Base-by-base conservation (phyloP, 768 basidiomycete species). In the Hortiboletus campestris region DNA sequence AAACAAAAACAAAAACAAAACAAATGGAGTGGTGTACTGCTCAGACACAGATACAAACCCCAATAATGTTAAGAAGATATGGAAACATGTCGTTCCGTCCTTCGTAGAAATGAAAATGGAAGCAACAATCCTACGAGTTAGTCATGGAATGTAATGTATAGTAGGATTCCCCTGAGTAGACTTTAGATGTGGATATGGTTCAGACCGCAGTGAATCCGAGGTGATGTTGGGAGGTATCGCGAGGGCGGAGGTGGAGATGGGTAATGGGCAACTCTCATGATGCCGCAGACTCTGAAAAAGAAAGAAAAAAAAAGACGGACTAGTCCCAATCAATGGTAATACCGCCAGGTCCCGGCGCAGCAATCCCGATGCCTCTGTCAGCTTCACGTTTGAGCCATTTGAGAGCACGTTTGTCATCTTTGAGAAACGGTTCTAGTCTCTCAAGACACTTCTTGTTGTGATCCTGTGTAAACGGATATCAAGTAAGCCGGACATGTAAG, bases 361-460 rank as follows among this genome's bases (percentile, higher is more conserved):
- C 84, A 41, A 92, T 72, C 40, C 90, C 91, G 56, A 92, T 88
- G 29, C 84, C 83, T 43, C 88, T 82, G 46, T 89, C 84, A 34
- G 84, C 81, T 70, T 92, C 88, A 47, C 88, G 79, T 67, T 84
- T 84, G 40, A 94, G 80, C 87, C 88, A 94, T 64, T 84, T 88
- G 64, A 85, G 64, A 16, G 91, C 91, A 31, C 89, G 84, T 72
- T 87, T 88, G 71, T 94, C 91, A 36, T 88, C 84, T 56, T 84
- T 83, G 56, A 94, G 72, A 53, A 79, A 75, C 2, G 86, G 87
- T 56, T 83, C 75, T 31, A 95, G 75, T 59, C 76, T 77, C 47
- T 85, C 82, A 32, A 79, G 77, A 66, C 90, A 92, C 11, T 78
- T 77, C 64, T 83, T 80, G 67, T 96, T 95, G 68, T 96, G 93